Conservation (phyloP, 2,329 filamentous ascomycete genomes). For the Xenoacremonium recifei region DNA sequence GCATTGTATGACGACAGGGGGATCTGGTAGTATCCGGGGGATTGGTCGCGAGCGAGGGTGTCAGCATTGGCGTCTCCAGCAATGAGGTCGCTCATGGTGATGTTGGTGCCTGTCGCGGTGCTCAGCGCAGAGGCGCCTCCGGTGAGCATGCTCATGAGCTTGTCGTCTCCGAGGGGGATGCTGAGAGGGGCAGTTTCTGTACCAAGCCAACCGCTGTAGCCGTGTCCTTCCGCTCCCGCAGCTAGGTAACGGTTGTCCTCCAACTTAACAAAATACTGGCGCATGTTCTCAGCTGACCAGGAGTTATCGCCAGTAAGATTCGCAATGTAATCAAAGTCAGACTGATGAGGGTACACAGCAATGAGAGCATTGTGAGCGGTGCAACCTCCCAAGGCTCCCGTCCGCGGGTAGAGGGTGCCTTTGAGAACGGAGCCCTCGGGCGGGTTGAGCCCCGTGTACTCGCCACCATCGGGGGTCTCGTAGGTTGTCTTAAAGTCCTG, state of each 20-base stretch:
- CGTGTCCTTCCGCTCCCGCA: conserved; percentile 35
- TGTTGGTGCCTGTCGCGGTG: conserved; percentile 18
- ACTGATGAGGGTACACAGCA: conserved; percentile 13
- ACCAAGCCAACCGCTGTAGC: conserved; percentile 41
- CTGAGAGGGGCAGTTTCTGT: too few relatives aligned
- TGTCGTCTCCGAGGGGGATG: conserved; percentile 9
- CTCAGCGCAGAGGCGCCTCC: conserved; percentile 1
- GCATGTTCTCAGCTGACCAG: conserved; percentile 41
- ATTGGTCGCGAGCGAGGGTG: conserved; percentile 7
- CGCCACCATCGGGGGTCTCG: conserved; percentile 11
- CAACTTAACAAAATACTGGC: conserved; percentile 36
- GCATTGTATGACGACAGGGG: conserved; percentile 10
- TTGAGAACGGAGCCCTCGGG: conserved; percentile 27
- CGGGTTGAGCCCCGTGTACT: conserved; percentile 27
- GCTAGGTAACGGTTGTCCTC: conserved; percentile 42
- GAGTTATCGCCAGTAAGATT: conserved; percentile 40
- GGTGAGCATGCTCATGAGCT: neutral
- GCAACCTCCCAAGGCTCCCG: conserved; percentile 16
- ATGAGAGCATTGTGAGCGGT: conserved; percentile 20
- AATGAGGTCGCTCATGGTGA: too few relatives aligned
- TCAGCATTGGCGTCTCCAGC: conserved; percentile 11
- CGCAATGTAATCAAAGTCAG: conserved; percentile 32
- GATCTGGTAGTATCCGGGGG: conserved; percentile 9
- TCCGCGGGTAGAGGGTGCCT: conserved; percentile 22
- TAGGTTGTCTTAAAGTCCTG: conserved; percentile 22